phyloP scores from a whole-genome alignment of 192 early-diverging fungal species.

The Coemansia sp. region DNA sequence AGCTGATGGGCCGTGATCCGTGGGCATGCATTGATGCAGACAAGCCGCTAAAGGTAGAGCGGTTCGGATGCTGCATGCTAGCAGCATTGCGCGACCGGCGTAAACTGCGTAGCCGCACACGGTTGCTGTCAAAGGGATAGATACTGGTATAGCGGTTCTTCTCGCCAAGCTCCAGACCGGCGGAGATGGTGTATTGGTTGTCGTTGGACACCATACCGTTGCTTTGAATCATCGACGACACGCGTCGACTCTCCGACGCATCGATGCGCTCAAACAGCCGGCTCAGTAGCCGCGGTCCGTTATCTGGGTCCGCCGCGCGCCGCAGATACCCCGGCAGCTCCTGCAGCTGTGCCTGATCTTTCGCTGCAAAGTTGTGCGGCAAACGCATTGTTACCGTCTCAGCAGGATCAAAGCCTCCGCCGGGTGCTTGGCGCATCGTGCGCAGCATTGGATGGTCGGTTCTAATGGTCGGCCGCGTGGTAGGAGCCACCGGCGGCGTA shows the following conservation, averaged over 20 bases:
- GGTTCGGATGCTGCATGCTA: not conserved
- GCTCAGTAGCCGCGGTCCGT: conserved; percentile 31
- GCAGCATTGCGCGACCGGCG: conserved; percentile 14
- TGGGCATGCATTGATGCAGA: conserved; percentile 3
- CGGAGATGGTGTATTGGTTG: conserved; percentile 71
- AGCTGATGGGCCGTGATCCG: conserved; percentile 13
- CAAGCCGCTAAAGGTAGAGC: not conserved
- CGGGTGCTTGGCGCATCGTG: conserved; percentile 47
- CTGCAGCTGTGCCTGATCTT: conserved; percentile 1
- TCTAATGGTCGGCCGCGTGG: conserved; percentile 12
- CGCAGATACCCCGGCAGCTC: conserved; percentile 34
- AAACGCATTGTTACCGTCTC: conserved; percentile 40
- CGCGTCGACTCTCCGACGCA: conserved; percentile 63
- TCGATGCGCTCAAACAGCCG: conserved; percentile 58
- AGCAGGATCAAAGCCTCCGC: conserved; percentile 33
- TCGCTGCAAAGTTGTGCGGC: conserved; percentile 23
- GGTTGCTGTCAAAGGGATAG: conserved; percentile 73
- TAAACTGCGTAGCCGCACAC: conserved; percentile 51
- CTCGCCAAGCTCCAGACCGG: conserved; percentile 59
- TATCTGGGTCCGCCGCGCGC: conserved; percentile 21
- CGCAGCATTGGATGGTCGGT: conserved; percentile 47
- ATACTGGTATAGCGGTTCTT: conserved; percentile 88
- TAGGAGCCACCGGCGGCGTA: not conserved
- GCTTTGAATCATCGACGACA: conserved; percentile 67
- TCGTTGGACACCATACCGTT: conserved; percentile 47